Base-by-base conservation (phyloP, 345 rosid species). In the Melastoma malabathricum region DNA sequence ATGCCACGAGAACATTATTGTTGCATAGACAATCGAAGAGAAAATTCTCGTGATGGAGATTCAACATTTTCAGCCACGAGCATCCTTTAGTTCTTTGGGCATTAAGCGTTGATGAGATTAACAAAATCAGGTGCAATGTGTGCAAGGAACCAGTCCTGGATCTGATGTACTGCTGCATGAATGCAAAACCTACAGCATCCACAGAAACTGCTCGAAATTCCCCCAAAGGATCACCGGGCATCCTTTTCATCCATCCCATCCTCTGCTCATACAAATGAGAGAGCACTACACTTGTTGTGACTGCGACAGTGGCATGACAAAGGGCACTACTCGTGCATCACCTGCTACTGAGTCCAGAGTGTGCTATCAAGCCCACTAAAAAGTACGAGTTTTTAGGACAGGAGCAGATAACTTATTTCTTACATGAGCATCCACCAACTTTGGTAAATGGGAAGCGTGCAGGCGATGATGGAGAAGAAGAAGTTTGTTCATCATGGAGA, bases 301-400 rank as follows among this genome's bases (percentile, higher is more conserved):
- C 47, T 48, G 61, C 0, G 61, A 52, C 18, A 48, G 23, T 22
- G 47, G 61, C 22, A 48, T 15, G n/a, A 15, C 6, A 18, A 31
- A 31, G 19, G 34, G 41, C 38, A 47, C 4, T 48, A 20, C 44
- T 58, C n/a, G 46, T 48, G 54, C 48, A 4, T 18, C 23, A 39
- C 19, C 23, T 48, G 60, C 29, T 10, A 41, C 18, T 57, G 14
- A 48, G 61, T 50, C 38, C 54, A 18, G 1, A 49, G 27, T 58
- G 61, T 41, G 61, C 54, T 23, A 22, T 57, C n/a, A 20, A 17
- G 54, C 61, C 61, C 6, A 22, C 61, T 9, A 41, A n/a, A 19
- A 48, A 43, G 52, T 15, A 58, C 18, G 41, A 48, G 61, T 15
- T 58, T 2, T 0, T 39, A 10, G 41, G 48, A 15, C 18, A 44